Evolutionary conservation across 495 filamentous ascomycete genomes (phyloP).

Genomic region (Penicillium desertorum): DNA sequence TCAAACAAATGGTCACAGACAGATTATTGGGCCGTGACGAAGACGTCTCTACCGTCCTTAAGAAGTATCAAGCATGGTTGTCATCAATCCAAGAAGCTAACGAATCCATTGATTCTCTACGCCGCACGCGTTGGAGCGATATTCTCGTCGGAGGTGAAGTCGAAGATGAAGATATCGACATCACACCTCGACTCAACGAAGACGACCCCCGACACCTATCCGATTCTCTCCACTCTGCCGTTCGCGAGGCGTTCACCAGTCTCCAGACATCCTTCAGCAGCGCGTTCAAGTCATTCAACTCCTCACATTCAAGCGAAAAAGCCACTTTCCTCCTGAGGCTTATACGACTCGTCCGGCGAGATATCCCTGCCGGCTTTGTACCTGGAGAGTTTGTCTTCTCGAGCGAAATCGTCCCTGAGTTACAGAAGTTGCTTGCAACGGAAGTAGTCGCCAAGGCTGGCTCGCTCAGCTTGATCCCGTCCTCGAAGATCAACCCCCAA

Average conservation of each 20-base stretch:
- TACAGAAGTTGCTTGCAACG: conserved; percentile 56
- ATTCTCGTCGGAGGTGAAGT: conserved; percentile 75
- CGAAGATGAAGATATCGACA: conserved; percentile 61
- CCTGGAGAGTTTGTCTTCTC: conserved; percentile 40
- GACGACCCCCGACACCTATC: conserved; percentile 70
- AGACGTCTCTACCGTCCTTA: conserved; percentile 57
- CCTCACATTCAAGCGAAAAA: conserved; percentile 49
- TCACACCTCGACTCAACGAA: conserved; percentile 62
- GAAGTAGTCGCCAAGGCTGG: conserved; percentile 28
- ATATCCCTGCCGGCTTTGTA: conserved; percentile 54
- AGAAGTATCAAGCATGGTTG: conserved; percentile 67
- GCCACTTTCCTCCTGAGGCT: conserved; percentile 72
- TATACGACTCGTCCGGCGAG: conserved; percentile 69
- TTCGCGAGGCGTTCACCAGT: conserved; percentile 56
- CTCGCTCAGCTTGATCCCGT: conserved; percentile 15
- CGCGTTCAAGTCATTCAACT: conserved; percentile 45
- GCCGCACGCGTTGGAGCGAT: conserved; percentile 70
- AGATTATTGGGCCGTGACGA: conserved; percentile 65
- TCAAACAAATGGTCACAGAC: conserved; percentile 53
- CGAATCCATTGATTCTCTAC: conserved; percentile 63
- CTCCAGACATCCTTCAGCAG: conserved; percentile 56
- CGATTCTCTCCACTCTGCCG: conserved; percentile 56
- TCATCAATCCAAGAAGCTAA: conserved; percentile 59
- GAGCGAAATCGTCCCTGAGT: conserved; percentile 48
- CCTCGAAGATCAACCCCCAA: conserved; percentile 8